phyloP scores from a whole-genome alignment of 2,329 filamentous ascomycete species.

The Neodidymelliopsis sp. region DNA sequence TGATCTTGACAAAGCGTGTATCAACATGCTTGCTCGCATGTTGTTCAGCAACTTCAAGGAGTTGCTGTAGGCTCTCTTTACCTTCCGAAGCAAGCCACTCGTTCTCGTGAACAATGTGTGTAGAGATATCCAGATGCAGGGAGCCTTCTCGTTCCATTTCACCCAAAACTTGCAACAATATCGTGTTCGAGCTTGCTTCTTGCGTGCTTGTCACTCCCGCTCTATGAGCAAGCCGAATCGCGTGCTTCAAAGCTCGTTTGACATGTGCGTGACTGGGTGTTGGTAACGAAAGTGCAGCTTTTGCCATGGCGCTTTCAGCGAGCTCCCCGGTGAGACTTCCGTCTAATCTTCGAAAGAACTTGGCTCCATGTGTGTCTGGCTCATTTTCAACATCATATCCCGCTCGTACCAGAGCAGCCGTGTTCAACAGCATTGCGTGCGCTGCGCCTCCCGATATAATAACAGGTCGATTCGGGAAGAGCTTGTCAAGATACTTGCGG shows the following conservation, averaged over 20 bases:
- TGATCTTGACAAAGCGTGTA: constrained; percentile 47
- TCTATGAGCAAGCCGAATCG: constrained; percentile 31
- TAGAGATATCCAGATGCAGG: constrained; percentile 32
- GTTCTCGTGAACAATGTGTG: constrained; percentile 22
- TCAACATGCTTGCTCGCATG: constrained; percentile 38
- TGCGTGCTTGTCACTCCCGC: constrained; percentile 44
- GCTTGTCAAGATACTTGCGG: constrained; percentile 32
- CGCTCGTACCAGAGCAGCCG: constrained; percentile 18
- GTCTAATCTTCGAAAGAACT: constrained; percentile 32
- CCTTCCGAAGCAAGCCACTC: constrained; percentile 17
- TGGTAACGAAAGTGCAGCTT: constrained; percentile 29
- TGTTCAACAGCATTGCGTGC: constrained; percentile 33
- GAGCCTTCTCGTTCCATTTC: constrained; percentile 36
- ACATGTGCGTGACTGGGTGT: constrained; percentile 23
- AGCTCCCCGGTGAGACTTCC: constrained; percentile 43
- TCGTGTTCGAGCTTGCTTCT: constrained; percentile 41
- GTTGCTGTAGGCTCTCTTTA: constrained; percentile 8
- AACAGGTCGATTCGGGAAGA: constrained; percentile 42
- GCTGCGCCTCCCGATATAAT: constrained; percentile 38
- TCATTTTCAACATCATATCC: constrained; percentile 33
- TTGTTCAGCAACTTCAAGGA: constrained; percentile 33
- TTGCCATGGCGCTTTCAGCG: constrained; percentile 33
- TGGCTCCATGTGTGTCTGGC: constrained; percentile 29
- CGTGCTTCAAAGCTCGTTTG: constrained; percentile 27
- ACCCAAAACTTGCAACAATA: constrained; percentile 32